phyloP scores from a whole-genome alignment of 768 basidiomycete genomes.

The Tylopilus plumbeoviolaceoides region DNA sequence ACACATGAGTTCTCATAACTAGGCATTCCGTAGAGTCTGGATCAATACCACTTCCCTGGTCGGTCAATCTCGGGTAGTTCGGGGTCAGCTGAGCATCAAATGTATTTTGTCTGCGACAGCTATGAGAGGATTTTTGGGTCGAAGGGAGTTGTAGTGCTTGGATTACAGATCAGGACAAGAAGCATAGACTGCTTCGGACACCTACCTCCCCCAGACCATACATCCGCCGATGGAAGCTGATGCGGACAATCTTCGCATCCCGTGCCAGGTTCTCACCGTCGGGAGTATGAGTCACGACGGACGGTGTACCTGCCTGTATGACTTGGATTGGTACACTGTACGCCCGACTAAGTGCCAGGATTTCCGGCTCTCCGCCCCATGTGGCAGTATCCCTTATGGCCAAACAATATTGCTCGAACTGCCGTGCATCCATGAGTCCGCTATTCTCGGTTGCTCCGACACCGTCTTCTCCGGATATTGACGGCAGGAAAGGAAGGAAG shows the following conservation, averaged over 20 bases:
- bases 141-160: constrained; percentile 87
- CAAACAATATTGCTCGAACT: constrained; percentile 73
- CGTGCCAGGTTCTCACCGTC: constrained; percentile 29
- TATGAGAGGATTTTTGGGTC: constrained; percentile 43
- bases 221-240: constrained; percentile 92
- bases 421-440: constrained; percentile 65
- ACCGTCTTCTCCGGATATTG: constrained; percentile 65
- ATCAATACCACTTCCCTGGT: background rate
- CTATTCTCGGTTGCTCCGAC: constrained; percentile 51
- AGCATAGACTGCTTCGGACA: constrained; percentile 2
- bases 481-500: constrained; percentile 90
- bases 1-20: background rate
- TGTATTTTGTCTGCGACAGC: constrained; percentile 32
- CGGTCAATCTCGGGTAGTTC: background rate
- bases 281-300: constrained; percentile 81
- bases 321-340: constrained; percentile 88
- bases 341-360: constrained; percentile 78
- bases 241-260: constrained; percentile 48
- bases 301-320: constrained; percentile 76
- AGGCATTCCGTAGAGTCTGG: background rate
- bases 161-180: constrained; percentile 4
- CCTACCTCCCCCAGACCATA: constrained; percentile 95
- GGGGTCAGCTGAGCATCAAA: constrained; percentile 25
- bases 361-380: constrained; percentile 99
- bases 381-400: constrained; percentile 77